Conservation (phyloP, 768 basidiomycete species). For the Lactifluus echinatus region DNA sequence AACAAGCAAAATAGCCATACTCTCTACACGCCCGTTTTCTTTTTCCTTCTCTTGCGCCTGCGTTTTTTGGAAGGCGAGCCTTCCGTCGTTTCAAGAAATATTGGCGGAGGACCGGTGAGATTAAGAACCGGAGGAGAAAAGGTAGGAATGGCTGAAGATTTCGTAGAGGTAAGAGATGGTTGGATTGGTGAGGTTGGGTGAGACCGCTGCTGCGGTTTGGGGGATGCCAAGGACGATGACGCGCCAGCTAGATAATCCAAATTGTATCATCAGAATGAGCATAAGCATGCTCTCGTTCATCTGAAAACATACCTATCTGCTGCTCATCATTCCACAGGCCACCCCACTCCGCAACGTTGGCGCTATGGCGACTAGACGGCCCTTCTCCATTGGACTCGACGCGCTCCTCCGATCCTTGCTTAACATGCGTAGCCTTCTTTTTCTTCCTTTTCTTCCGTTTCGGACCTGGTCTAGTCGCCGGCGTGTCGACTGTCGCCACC, state of each 20-base stretch:
- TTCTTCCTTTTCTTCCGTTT: constrained; percentile 28
- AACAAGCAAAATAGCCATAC: not conserved
- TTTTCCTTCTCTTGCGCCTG: constrained; percentile 14
- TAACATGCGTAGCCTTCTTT: not conserved
- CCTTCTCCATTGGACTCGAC: constrained; percentile 10
- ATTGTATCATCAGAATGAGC: not conserved
- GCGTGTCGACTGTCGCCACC: not conserved
- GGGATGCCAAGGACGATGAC: not conserved
- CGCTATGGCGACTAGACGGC: not conserved
- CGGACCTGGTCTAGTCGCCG: not conserved
- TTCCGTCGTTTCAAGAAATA: not conserved
- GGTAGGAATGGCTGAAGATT: not conserved
- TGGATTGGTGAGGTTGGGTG: not conserved
- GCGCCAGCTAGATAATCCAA: not conserved
- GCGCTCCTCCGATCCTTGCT: not conserved
- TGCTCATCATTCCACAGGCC: too few relatives aligned
- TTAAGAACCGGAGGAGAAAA: constrained; percentile 5
- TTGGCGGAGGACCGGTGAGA: constrained; percentile 10
- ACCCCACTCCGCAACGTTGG: not conserved
- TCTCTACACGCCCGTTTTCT: not conserved
- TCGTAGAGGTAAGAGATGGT: not conserved
- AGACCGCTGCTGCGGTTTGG: not conserved
- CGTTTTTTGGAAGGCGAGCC: constrained; percentile 7
- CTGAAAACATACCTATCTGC: constrained; percentile 5
- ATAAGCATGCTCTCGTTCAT: not conserved